Evolutionary conservation across 768 basidiomycete species (phyloP).

Genomic region (Strobilomyces echinocephalus): DNA sequence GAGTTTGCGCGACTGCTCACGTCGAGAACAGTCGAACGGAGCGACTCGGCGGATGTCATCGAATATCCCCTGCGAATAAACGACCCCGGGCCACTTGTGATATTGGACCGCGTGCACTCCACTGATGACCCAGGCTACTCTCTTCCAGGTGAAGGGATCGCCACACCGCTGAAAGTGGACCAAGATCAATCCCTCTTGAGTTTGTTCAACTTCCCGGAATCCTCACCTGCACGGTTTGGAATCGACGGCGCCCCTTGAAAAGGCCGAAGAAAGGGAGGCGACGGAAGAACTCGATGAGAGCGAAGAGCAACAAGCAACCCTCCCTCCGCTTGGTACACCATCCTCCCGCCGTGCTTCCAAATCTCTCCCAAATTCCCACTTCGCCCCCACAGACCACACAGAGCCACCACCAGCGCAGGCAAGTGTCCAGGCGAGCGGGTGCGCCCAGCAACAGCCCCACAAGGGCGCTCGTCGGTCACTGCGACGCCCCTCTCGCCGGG

Average conservation of each 20-base stretch:
- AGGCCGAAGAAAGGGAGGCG: not conserved
- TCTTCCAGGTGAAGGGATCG: not conserved
- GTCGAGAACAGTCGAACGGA: not conserved
- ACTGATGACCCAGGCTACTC: not conserved
- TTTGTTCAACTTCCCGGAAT: not conserved
- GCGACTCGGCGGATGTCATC: not conserved
- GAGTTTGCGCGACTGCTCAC: constrained; percentile 10
- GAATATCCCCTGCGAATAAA: not conserved
- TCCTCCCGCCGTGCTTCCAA: not conserved
- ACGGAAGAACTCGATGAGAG: not conserved
- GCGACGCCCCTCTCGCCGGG: not conserved
- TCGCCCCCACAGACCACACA: not conserved
- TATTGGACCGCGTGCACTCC: not conserved
- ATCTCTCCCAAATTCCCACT: not conserved
- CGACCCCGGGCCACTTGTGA: not conserved
- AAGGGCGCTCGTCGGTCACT: not conserved
- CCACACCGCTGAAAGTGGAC: not conserved
- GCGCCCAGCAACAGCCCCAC: not conserved
- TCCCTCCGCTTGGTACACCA: constrained; percentile 4
- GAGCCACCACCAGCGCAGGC: not conserved
- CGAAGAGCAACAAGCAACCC: not conserved
- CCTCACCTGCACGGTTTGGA: not conserved
- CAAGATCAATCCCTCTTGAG: not conserved
- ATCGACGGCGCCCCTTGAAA: not conserved
- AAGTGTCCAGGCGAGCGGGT: not conserved